Conservation (phyloP, 2,329 filamentous ascomycete species). For the Elsinoe arachidis region DNA sequence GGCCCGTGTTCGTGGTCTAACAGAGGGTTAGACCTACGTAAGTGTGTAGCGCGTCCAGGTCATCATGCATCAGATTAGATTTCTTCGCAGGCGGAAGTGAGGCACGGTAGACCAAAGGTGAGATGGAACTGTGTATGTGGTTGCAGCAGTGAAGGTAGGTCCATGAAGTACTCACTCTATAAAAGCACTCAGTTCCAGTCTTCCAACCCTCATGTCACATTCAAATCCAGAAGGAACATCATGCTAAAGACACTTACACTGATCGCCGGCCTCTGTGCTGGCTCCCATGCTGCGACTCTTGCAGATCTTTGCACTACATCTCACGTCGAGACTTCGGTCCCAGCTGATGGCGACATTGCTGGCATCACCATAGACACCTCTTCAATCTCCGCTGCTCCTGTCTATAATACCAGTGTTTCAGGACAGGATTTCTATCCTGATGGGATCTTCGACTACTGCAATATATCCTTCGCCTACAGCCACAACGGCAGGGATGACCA, state of each 20-base stretch:
- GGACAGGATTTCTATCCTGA: conserved; percentile 25
- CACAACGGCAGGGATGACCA: conserved; percentile 31
- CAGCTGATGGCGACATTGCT: conserved; percentile 15
- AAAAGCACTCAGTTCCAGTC: no score
- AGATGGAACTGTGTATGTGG: neutral
- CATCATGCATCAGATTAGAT: neutral
- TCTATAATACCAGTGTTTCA: conserved; percentile 28
- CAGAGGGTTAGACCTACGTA: neutral
- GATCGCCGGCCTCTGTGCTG: neutral
- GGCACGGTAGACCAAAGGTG: neutral
- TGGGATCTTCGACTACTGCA: conserved; percentile 22
- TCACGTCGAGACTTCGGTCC: conserved; percentile 15
- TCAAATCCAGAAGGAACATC: no score
- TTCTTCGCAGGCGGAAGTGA: neutral
- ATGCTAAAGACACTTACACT: neutral
- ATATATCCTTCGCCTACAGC: conserved; percentile 28
- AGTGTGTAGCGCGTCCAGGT: neutral
- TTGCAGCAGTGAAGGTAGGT: no score
- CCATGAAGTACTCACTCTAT: no score
- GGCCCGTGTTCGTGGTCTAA: neutral
- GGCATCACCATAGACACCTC: conserved; percentile 33
- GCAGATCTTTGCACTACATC: conserved; percentile 17
- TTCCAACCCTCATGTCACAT: no score
- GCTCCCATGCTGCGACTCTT: conserved; percentile 12
- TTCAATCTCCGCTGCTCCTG: conserved; percentile 30